These are phyloP conservation scores for Uncinocarpus reesii DNA, from an alignment of 2,329 filamentous ascomycete species.

Conservation along the genomic window DNA sequence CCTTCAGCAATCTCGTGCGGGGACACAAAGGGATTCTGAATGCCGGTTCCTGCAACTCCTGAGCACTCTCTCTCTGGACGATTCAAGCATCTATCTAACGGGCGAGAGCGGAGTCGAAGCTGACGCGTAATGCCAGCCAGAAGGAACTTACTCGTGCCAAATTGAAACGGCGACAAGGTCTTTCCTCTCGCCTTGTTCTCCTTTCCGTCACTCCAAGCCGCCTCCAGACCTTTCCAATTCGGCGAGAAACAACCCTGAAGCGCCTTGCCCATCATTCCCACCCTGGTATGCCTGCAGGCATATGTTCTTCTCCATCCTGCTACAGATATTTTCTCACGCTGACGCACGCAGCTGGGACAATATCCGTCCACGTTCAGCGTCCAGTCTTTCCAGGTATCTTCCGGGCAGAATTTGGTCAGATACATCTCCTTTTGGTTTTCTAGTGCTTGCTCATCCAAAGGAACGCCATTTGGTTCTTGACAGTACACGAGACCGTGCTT, in stretches of 20 bases:
- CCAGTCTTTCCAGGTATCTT: conserved; percentile 13
- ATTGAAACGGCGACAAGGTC: background rate
- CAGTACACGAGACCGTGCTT: conserved; percentile 16
- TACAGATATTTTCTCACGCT: conserved; percentile 1
- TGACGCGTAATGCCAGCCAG: background rate
- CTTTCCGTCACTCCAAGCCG: background rate
- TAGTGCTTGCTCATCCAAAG: conserved; percentile 5
- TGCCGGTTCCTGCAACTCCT: background rate
- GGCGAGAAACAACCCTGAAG: conserved; percentile 13
- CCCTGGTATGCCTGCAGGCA: conserved; percentile 8
- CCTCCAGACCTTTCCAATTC: background rate
- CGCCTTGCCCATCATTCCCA: background rate
- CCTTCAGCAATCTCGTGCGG: too few relatives aligned
- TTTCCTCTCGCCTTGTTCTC: background rate
- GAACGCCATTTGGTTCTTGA: conserved; percentile 15
- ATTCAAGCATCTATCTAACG: background rate
- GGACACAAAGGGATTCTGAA: too few relatives aligned
- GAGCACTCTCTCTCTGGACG: background rate
- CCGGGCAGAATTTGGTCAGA: conserved; percentile 13
- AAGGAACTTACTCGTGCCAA: background rate
- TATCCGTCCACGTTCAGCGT: background rate
- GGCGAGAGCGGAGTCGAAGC: background rate
- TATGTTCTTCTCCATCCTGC: background rate
- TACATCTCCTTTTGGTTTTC: background rate
- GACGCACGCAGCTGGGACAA: conserved; percentile 11